These are phyloP conservation scores for Alternaria rosae DNA, from an alignment of 2,329 filamentous ascomycete species.

Conservation along the genomic window DNA sequence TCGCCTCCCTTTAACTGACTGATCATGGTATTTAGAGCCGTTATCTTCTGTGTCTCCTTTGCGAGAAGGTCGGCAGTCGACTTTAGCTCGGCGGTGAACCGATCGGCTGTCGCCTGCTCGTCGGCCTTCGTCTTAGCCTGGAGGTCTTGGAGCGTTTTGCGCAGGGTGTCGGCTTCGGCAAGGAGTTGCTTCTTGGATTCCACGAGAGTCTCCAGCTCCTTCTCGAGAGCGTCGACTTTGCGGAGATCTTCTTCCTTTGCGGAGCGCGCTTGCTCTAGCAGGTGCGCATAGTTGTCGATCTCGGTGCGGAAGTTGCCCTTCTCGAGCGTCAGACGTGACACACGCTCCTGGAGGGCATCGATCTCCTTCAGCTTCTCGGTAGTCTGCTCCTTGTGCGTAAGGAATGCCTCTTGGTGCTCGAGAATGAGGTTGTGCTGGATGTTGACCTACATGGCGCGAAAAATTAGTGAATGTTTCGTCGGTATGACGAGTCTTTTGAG, in stretches of 20 bases:
- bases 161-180: constrained; percentile 24
- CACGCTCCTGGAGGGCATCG: constrained; percentile 29
- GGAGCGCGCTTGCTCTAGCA: constrained; percentile 20
- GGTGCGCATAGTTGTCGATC: constrained; percentile 26
- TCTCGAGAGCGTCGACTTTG: constrained; percentile 17
- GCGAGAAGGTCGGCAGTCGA: constrained; percentile 22
- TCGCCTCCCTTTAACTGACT: constrained; percentile 19
- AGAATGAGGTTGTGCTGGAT: constrained; percentile 38
- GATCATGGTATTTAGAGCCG: constrained; percentile 22
- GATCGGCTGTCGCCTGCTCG: constrained; percentile 22
- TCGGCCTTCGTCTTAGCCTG: constrained; percentile 24
- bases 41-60: constrained; percentile 29
- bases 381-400: constrained; percentile 29
- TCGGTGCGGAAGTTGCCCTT: constrained; percentile 38
- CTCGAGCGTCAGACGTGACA: constrained; percentile 39
- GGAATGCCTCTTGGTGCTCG: constrained; percentile 38
- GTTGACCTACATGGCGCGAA: constrained; percentile 11
- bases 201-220: constrained; percentile 23
- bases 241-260: constrained; percentile 15
- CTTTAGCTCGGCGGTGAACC: constrained; percentile 27
- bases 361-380: constrained; percentile 30
- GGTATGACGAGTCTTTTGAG: background rate
- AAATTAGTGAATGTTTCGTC: background rate
- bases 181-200: constrained; percentile 27
- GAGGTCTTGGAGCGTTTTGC: constrained; percentile 17